These are phyloP conservation scores for Sarcocystis neurona DNA, from an alignment of 169 alveolate species.

Conservation along the genomic window DNA sequence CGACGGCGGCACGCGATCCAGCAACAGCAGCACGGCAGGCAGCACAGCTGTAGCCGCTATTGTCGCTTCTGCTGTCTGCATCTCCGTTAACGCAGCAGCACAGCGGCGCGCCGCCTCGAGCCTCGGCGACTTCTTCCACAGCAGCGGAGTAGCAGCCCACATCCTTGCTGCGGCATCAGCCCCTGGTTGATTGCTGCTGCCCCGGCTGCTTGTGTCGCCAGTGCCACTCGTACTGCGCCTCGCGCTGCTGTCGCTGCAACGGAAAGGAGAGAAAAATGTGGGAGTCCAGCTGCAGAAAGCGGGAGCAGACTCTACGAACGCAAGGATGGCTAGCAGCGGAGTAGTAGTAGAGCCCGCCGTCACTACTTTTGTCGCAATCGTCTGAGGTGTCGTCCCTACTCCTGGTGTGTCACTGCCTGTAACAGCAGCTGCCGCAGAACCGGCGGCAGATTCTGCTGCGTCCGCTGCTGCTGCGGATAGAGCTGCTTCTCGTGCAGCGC, in stretches of 20 bases:
- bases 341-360: slow-evolving; percentile 13
- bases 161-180: too few relatives aligned
- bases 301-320: slow-evolving; percentile 20
- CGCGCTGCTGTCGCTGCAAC: too few relatives aligned
- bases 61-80: slow-evolving; percentile 36
- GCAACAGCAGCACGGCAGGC: slow-evolving; percentile 50
- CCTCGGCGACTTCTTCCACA: neutral
- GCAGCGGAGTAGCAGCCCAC: too few relatives aligned
- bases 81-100: neutral
- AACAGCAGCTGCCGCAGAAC: slow-evolving; percentile 33
- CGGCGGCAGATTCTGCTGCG: slow-evolving; percentile 15
- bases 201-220: neutral
- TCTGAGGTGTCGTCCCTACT: neutral
- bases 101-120: neutral
- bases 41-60: slow-evolving; percentile 45
- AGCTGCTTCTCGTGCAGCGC: slow-evolving; percentile 9
- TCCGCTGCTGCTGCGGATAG: neutral
- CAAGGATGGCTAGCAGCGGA: slow-evolving; percentile 21
- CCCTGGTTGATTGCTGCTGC: slow-evolving; percentile 3
- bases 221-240: neutral
- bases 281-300: slow-evolving; percentile 40
- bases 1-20: slow-evolving; percentile 13
- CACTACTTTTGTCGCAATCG: slow-evolving; percentile 42
- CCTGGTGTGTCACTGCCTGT: slow-evolving; percentile 45
- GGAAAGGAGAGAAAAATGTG: too few relatives aligned